phyloP scores from a whole-genome alignment of 805 yeast genomes.

The Zygosaccharomyces siamensis region DNA sequence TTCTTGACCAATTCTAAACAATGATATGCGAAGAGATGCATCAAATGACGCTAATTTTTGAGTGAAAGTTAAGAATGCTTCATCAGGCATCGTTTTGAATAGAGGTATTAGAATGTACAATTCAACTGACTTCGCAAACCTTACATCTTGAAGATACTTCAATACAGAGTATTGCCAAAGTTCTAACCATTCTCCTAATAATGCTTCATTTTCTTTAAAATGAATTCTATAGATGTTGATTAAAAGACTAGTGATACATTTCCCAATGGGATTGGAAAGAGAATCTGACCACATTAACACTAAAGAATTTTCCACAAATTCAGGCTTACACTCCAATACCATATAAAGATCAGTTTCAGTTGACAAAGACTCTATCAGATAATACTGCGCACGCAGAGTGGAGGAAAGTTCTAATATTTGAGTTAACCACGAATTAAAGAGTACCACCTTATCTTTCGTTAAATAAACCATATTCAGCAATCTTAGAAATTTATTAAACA shows the following conservation, averaged over 20 bases:
- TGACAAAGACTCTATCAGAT: constrained; percentile 52
- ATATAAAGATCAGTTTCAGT: constrained; percentile 42
- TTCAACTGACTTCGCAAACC: constrained; percentile 45
- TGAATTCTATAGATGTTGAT: constrained; percentile 35
- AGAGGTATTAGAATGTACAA: constrained; percentile 59
- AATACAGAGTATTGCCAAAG: constrained; percentile 47
- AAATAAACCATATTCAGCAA: constrained; percentile 35
- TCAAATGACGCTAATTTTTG: constrained; percentile 19
- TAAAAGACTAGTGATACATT: constrained; percentile 43
- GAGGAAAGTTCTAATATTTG: constrained; percentile 42
- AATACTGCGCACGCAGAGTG: constrained; percentile 56
- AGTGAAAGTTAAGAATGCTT: constrained; percentile 39
- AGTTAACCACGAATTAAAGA: constrained; percentile 45
- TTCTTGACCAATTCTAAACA: constrained; percentile 61
- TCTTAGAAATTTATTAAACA: constrained; percentile 50
- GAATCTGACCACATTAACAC: constrained; percentile 49
- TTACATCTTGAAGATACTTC: constrained; percentile 32
- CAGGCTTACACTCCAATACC: constrained; percentile 43
- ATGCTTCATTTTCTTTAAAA: constrained; percentile 14
- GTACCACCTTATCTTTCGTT: constrained; percentile 14
- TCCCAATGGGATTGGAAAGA: constrained; percentile 63
- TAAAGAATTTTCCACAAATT: constrained; percentile 46
- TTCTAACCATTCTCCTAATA: constrained; percentile 40
- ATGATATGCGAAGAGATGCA: constrained; percentile 43
- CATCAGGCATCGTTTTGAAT: constrained; percentile 46